Evolutionary conservation across 2,329 filamentous ascomycete genomes (phyloP).

Genomic region (Scolecobasidium constrictum): DNA sequence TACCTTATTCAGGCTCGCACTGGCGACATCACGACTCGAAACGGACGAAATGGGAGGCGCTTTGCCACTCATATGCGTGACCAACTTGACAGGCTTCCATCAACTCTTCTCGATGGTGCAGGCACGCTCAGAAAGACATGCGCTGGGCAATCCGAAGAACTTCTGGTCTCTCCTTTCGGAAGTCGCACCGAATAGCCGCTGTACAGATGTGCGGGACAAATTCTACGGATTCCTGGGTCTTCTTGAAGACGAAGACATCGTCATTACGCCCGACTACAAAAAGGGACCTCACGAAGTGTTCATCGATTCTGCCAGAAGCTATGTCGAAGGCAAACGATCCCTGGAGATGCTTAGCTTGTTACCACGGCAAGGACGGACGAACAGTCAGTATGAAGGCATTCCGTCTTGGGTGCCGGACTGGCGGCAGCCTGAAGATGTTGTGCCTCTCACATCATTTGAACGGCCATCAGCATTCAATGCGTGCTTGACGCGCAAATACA

Average conservation of each 20-base stretch:
- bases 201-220: conserved; percentile 3
- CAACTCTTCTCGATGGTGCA: conserved; percentile 9
- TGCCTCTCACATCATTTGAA: conserved; percentile 1
- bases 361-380: conserved; percentile 1
- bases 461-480: conserved; percentile 6
- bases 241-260: conserved; percentile 1
- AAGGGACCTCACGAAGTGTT: not conserved
- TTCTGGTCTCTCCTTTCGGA: conserved; percentile 6
- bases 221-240: conserved; percentile 6
- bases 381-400: conserved; percentile 3
- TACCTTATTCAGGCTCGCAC: conserved; percentile 2
- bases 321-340: conserved; percentile 4
- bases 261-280: conserved; percentile 4
- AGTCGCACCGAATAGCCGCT: conserved; percentile 5
- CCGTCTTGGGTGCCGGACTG: conserved; percentile 8
- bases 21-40: conserved; percentile 7
- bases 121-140: not conserved
- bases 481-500: not conserved
- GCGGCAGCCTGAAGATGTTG: conserved; percentile 5
- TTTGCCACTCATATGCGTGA: conserved; percentile 4
- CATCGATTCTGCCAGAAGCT: conserved; percentile 1
- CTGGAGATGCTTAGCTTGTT: conserved; percentile 6
- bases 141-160: conserved; percentile 4
- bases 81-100: conserved; percentile 5
- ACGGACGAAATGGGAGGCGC: conserved; percentile 4